Base-by-base conservation (phyloP, 108 stramenopile genomes). In the Schizochytrium sp. region DNA sequence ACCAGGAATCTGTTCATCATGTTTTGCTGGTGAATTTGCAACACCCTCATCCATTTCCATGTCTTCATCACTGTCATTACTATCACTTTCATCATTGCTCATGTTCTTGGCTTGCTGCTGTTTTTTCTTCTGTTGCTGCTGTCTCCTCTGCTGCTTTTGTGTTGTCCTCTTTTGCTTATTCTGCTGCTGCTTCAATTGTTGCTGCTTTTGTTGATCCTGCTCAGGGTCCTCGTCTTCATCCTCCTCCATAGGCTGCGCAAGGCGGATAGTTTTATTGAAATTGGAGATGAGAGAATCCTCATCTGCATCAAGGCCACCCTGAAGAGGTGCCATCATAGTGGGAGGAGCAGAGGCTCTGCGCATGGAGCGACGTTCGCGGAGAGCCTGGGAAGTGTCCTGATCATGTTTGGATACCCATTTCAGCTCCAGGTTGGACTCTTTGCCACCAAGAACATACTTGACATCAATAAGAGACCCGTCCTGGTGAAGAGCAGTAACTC, bases 341-440 rank as follows among this genome's bases (percentile, higher is more conserved):
- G 76, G 76, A 17, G 76, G 53, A n/a, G 53, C 47, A 53, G 76
- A 83, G 50, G 53, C 53, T 0, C 76, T 46, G 45, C 50, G 10
- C 28, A n/a, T 83, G 45, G 50, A 5, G 7, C 76, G 28, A 53
- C 76, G 76, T 40, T 55, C 76, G 45, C 15, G 53, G 28, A 49
- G 28, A 10, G 10, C 53, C 50, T 83, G 28, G 0, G 12, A 47
- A 40, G 50, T 28, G 76, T 5, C 47, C 2, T 5, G 45, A n/a
- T 83, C 45, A 42, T 55, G 53, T 2, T 53, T 47, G 2, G 50
- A 53, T 7, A 83, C 53, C 53, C 76, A 55, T 53, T 42, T 55
- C 50, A 55, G 28, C 47, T 83, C 76, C 5, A 69, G 10, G 28
- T 69, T 83, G 50, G 76, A 56, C 76, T 83, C 76, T 42, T 83